Evolutionary conservation across 73 alveolate species (phyloP), one percentile per base, ranked within the genome.

Genomic region (Paramecium sonneborni): DNA sequence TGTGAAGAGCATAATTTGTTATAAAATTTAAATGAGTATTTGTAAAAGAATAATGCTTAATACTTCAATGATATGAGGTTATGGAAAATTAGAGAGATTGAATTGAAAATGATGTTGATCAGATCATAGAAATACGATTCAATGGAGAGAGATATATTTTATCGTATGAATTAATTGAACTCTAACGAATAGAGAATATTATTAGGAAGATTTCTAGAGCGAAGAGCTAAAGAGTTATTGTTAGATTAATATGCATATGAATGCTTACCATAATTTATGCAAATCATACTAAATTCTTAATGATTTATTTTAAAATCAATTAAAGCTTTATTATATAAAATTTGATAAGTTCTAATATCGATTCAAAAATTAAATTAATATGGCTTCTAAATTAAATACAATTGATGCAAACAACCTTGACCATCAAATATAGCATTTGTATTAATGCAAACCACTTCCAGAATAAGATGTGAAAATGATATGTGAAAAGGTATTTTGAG

Each of bases 191-290:
- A 79, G 34, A 79, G 90, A 41, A 79, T 79, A 41, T 20, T 79
- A 12, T 44, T 79, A 20, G 90, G 90, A 15, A 39, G 90, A 15
- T 79, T 15, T 44, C n/a, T 79, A 23, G 90, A 79, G 55, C 39
- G 90, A 79, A 79, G 90, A 44, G 90, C 90, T 11, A 79, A 79
- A 44, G 90, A 79, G 41, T n/a, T 62, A 12, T 62, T 62, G 9
- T 62, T 62, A 30, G 39, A 30, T 4, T 5, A 62, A 62, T 62
- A 62, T 32, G 39, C 84, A 26, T 62, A 30, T 26, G 84, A 62
- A 32, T 62, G 84, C 39, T 26, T 62, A 32, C 44, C 84, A 10
- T 32, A 26, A 26, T 62, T 6, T 28, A 62, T 62, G 84, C 11
- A 62, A 30, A 30, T 74, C 35, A 34, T 38, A 32, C 58, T 21